Base-by-base conservation (phyloP, 129 eudicot genomes). In the Scalesia atractyloides region DNA sequence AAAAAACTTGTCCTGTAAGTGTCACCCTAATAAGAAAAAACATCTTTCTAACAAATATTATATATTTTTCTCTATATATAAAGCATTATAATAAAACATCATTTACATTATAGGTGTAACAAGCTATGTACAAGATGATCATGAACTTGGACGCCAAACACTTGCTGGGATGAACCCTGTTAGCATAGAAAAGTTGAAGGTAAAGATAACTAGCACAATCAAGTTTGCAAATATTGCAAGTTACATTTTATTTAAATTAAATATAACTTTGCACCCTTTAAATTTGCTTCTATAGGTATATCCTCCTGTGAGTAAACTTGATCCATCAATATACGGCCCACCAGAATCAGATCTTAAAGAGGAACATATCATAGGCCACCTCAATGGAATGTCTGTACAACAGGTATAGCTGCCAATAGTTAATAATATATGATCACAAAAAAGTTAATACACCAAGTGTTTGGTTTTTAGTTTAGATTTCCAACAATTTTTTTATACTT, bases 141-240 rank as follows among this genome's bases (percentile, higher is more conserved):
- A 54, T 59, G 97, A 88, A 82, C 84, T 91, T 81, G 97, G 86
- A 20, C 88, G 96, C 17, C 97, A 91, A 74, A 83, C 89, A 47
- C 46, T 91, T 70, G 96, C 97, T n/a, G 97, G 96, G 68, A 84
- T 88, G 33, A 91, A 91, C 78, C 97, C 97, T 6, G 81, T 78
- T 8, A 88, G 50, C 78, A 75, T 91, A 16, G 96, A 88, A 79
- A 86, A 83, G 82, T 36, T 74, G 62, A 74, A 51, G 72, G 79
- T 75, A 50, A 19, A 16, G 1, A 6, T 41, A 17, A 15, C 2
- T 14, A 39, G 20, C 1, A 51, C 9, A 49, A 49, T 49, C 53
- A 51, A 14, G 9, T 51, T 51, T 51, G 16, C 7, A 7, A n/a
- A 51, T 51, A 51, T n/a, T 3, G 9, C 7, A 37, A 5, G 7